These are phyloP conservation scores for Claviceps maximensis DNA, from an alignment of 2,329 filamentous ascomycete species.

Conservation along the genomic window DNA sequence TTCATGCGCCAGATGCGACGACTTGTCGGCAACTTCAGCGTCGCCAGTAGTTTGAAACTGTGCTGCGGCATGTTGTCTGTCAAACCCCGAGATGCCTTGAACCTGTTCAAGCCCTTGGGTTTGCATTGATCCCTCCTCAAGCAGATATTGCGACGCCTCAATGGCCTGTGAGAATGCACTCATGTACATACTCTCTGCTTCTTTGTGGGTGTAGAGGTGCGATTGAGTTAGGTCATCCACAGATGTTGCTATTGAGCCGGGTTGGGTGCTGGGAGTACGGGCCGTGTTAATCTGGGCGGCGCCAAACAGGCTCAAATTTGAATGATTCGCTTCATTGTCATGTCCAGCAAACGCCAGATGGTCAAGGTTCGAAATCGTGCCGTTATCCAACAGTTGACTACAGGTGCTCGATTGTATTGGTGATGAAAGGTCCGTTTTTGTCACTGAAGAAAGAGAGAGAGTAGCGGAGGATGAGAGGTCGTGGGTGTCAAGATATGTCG, in stretches of 20 bases:
- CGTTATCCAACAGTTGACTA: slow-evolving; percentile 3
- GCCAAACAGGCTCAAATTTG: neutral
- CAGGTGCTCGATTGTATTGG: slow-evolving; percentile 6
- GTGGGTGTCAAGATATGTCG: slow-evolving; percentile 26
- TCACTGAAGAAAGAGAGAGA: slow-evolving; percentile 17
- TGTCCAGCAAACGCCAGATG: neutral
- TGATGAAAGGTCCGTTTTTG: slow-evolving; percentile 7
- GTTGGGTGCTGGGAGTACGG: neutral
- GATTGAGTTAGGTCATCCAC: slow-evolving; percentile 47
- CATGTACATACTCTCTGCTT: slow-evolving; percentile 81
- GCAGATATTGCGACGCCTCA: slow-evolving; percentile 5
- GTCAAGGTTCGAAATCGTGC: neutral
- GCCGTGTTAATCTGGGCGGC: neutral
- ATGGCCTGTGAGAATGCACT: slow-evolving; percentile 47
- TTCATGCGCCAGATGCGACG: neutral
- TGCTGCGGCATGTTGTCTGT: neutral
- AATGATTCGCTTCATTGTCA: neutral
- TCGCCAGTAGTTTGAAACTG: neutral
- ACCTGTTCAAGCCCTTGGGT: neutral
- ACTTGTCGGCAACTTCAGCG: neutral
- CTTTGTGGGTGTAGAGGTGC: slow-evolving; percentile 62
- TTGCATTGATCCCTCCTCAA: neutral
- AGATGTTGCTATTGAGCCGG: slow-evolving; percentile 5
- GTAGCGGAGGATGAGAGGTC: neutral
- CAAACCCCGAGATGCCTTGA: neutral